Conservation (phyloP, 495 filamentous ascomycete species). For the Trichocladium antarcticum region DNA sequence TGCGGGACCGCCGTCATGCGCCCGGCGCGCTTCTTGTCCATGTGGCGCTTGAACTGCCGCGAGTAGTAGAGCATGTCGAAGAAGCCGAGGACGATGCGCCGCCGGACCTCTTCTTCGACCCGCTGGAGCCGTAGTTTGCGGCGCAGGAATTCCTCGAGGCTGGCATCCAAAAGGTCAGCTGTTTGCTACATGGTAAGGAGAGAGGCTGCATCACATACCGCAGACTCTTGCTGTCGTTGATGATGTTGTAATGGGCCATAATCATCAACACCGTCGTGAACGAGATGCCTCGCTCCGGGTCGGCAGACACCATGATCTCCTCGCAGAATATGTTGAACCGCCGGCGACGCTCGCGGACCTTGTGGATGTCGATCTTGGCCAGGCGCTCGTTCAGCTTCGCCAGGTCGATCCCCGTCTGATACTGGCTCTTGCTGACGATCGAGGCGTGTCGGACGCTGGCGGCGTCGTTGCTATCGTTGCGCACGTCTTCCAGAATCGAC, state of each 20-base stretch:
- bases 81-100: constrained; percentile 83
- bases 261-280: constrained; percentile 96
- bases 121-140: constrained; percentile 82
- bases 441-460: constrained; percentile 45
- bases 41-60: constrained; percentile 62
- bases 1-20: constrained; percentile 69
- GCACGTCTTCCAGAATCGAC: constrained; percentile 71
- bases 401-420: constrained; percentile 60
- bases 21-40: constrained; percentile 54
- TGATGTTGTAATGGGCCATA: constrained; percentile 96
- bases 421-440: constrained; percentile 35
- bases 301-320: constrained; percentile 88
- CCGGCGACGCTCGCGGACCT: constrained; percentile 59
- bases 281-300: constrained; percentile 74
- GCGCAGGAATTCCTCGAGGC: constrained; percentile 87
- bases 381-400: constrained; percentile 62
- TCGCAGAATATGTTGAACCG: constrained; percentile 90
- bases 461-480: constrained; percentile 37
- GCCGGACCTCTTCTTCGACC: constrained; percentile 89
- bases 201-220: constrained; percentile 43
- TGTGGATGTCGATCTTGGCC: constrained; percentile 59
- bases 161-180: constrained; percentile 19
- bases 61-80: constrained; percentile 90
- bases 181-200: background rate
- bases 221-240: constrained; percentile 92